phyloP scores from a whole-genome alignment of 306 rosid species.

The Begonia loranthoides region DNA sequence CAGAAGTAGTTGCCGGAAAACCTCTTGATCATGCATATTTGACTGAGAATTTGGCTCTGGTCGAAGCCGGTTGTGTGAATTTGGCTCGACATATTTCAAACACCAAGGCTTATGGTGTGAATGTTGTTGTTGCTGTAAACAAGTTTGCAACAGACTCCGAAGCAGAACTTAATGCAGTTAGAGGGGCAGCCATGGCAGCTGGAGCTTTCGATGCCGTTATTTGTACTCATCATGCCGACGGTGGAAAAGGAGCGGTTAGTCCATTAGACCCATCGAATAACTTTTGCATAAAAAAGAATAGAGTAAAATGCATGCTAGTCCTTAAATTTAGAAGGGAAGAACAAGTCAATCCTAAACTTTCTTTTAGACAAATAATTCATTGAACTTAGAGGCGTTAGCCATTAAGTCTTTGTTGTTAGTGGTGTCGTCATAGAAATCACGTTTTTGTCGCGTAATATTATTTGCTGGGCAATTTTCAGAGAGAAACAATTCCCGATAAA shows the following conservation, averaged over 20 bases:
- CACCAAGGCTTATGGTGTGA: conserved; percentile 71
- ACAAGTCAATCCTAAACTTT: too few species aligned
- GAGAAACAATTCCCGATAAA: too few species aligned
- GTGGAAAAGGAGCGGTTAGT: conserved; percentile 98
- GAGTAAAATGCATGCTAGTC: too few species aligned
- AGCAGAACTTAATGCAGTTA: conserved; percentile 67
- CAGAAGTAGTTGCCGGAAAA: conserved; percentile 83
- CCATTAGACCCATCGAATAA: not conserved
- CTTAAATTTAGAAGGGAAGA: too few species aligned
- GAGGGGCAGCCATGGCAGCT: conserved; percentile 58
- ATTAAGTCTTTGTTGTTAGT: too few species aligned
- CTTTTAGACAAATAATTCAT: too few species aligned
- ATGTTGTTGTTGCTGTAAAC: conserved; percentile 90
- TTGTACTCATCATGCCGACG: conserved; percentile 91
- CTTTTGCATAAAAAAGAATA: too few species aligned
- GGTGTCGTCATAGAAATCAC: too few species aligned
- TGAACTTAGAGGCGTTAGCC: too few species aligned
- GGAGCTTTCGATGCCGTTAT: conserved; percentile 89
- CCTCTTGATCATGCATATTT: conserved; percentile 84
- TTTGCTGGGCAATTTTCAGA: too few species aligned
- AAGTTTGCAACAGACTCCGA: conserved; percentile 80
- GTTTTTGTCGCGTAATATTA: too few species aligned
- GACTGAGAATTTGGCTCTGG: conserved; percentile 65
- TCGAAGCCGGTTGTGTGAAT: conserved; percentile 92
- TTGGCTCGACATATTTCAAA: conserved; percentile 68